phyloP scores from a whole-genome alignment of 192 early-diverging fungal species.

The Phycomyces nitens region DNA sequence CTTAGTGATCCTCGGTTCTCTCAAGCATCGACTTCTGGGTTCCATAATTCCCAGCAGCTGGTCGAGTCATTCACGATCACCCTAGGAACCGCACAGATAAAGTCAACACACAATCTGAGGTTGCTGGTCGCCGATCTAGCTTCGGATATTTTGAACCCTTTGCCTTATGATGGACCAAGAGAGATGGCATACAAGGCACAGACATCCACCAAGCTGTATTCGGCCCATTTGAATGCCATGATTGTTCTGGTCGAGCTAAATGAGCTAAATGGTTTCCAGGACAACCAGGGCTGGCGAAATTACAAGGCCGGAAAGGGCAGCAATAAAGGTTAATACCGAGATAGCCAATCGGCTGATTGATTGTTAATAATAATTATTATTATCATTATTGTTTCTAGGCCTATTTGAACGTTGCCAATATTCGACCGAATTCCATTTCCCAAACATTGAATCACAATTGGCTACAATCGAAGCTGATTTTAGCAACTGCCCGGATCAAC shows the following conservation, averaged over 20 bases:
- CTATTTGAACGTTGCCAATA: constrained; percentile 62
- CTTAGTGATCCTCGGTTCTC: constrained; percentile 12
- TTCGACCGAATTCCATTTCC: constrained; percentile 77
- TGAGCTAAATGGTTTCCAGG: constrained; percentile 13
- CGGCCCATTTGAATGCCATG: constrained; percentile 54
- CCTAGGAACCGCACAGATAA: constrained; percentile 69
- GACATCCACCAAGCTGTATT: constrained; percentile 62
- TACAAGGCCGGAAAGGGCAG: constrained; percentile 35
- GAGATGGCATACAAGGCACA: constrained; percentile 66
- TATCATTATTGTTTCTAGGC: constrained; percentile 31
- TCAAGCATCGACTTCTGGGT: constrained; percentile 9
- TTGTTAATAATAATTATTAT: too few species aligned
- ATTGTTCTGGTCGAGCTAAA: constrained; percentile 42
- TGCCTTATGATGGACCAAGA: constrained; percentile 32
- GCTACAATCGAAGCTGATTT: constrained; percentile 51
- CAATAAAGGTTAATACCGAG: constrained; percentile 36
- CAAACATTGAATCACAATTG: constrained; percentile 62
- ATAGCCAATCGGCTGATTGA: too few species aligned
- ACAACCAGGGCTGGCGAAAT: constrained; percentile 16
- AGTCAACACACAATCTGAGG: constrained; percentile 67
- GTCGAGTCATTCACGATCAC: constrained; percentile 72
- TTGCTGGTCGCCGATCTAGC: constrained; percentile 49
- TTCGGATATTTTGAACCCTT: constrained; percentile 42
- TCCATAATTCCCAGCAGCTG: constrained; percentile 35
- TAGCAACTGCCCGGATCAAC: neutral